These are phyloP conservation scores for Aspergillus ustus DNA, from an alignment of 2,329 filamentous ascomycete species.

Conservation along the genomic window DNA sequence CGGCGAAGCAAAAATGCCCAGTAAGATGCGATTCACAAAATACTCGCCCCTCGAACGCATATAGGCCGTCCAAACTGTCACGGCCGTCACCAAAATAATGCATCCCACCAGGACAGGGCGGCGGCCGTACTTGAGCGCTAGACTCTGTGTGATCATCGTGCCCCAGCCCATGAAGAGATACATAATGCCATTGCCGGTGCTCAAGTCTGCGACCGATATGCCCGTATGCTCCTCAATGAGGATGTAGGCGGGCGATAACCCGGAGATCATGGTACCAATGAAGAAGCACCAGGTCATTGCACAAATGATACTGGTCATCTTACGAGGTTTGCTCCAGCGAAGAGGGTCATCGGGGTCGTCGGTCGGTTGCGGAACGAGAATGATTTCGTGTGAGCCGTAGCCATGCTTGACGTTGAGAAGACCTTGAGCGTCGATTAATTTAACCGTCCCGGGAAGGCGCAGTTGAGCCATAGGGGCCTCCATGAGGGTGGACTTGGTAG, in stretches of 20 bases:
- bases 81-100: neutral
- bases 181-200: conserved; percentile 53
- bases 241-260: neutral
- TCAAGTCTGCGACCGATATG: conserved; percentile 45
- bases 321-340: neutral
- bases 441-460: neutral
- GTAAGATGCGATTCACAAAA: conserved; percentile 8
- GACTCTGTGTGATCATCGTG: conserved; percentile 56
- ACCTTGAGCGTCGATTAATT: neutral
- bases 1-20: neutral
- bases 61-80: neutral
- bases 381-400: neutral
- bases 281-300: neutral
- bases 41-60: neutral
- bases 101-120: conserved; percentile 38
- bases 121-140: conserved; percentile 58
- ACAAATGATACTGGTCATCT: neutral
- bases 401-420: neutral
- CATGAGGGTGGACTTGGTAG: neutral
- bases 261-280: neutral
- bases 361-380: conserved; percentile 9
- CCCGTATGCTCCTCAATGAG: neutral
- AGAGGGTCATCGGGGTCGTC: conserved; percentile 8
- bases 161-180: conserved; percentile 58
- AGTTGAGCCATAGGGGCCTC: neutral